Conservation (phyloP, 169 alveolate species). For the Eimeria zaria region DNA sequence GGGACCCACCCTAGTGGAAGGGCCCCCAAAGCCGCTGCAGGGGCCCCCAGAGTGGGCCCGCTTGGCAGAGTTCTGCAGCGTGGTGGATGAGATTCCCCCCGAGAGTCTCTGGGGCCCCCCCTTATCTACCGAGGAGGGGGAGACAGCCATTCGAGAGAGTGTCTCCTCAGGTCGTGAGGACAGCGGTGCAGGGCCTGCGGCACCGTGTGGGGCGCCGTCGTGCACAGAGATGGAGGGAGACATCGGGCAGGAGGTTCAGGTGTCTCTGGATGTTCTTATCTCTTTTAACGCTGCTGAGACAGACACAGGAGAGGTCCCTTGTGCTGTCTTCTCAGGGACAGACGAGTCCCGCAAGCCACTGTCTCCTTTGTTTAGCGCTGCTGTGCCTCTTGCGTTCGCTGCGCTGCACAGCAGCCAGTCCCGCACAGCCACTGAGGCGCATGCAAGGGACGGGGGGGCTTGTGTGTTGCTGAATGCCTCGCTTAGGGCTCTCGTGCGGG, state of each 20-base stretch:
- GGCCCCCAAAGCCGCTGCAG: not conserved
- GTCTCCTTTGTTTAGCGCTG: constrained; percentile 28
- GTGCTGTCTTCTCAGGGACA: not conserved
- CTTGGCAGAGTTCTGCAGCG: constrained; percentile 33
- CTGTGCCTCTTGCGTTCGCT: constrained; percentile 41
- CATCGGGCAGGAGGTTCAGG: not conserved
- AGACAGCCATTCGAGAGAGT: not conserved
- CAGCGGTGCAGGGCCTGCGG: not conserved
- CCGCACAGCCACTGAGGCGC: not conserved
- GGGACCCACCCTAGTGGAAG: not conserved
- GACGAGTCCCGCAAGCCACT: constrained; percentile 28
- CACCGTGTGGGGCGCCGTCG: not conserved
- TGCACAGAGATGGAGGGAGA: not conserved
- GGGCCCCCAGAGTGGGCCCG: constrained; percentile 30
- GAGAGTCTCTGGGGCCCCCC: not conserved
- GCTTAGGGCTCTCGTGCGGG: not conserved
- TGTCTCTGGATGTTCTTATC: constrained; percentile 25
- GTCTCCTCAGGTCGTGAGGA: not conserved
- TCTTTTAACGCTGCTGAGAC: constrained; percentile 12
- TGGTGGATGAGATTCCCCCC: not conserved
- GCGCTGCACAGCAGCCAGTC: constrained; percentile 13
- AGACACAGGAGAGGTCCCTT: not conserved
- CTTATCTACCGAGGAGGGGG: not conserved
- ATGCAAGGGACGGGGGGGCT: not conserved
- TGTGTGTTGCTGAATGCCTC: not conserved